Evolutionary conservation across 2,329 filamentous ascomycete genomes (phyloP), one percentile per base, ranked within the genome.

Genomic region (Clonostachys rhizophaga): DNA sequence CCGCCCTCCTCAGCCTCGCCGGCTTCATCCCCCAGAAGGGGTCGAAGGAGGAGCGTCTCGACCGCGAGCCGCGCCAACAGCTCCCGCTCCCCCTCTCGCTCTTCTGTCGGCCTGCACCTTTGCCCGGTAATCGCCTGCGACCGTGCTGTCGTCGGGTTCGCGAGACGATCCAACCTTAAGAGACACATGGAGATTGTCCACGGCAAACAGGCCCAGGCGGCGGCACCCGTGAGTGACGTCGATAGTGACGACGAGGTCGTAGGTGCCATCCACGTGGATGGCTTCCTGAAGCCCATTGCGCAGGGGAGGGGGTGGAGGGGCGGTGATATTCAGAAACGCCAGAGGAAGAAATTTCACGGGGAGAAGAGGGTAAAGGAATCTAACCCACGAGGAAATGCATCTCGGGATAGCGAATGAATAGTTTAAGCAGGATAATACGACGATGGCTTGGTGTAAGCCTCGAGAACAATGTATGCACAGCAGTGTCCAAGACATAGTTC

Each of bases 261-360:
- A 9, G 85, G 83, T 1, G 84, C 73, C 0, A 80, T 88, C 17
- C 85, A 88, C 55, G 75, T 81, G 2, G 85, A 89, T 60, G 81
- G 85, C 0, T 89, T 86, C 56, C 54, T 89, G 55, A 69, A 71
- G 57, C 75, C 77, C 5, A 72, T 88, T 45, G 66, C 69, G 48
- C 62, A 69, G 1, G 65, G 70, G 7, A 64, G 58, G 40, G 77
- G 76, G 0, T 81, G 76, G 77, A 62, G 72, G 39, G 68, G 61
- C 2, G 64, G 60, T 34, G 68, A 71, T 34, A 47, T 49, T 5
- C 48, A 46, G 2, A 48, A 51, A 42, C 58, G 62, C 43, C 65
- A 56, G 54, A 56, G 58, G 47, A 62, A 60, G 55, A 55, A 55
- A 33, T 53, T 50, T 13, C 57, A 57, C 8, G 53, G 59, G 5